Evolutionary conservation across 805 yeast genomes (phyloP), one percentile per base, ranked within the genome.

Genomic region (Torulaspora microellipsoides): DNA sequence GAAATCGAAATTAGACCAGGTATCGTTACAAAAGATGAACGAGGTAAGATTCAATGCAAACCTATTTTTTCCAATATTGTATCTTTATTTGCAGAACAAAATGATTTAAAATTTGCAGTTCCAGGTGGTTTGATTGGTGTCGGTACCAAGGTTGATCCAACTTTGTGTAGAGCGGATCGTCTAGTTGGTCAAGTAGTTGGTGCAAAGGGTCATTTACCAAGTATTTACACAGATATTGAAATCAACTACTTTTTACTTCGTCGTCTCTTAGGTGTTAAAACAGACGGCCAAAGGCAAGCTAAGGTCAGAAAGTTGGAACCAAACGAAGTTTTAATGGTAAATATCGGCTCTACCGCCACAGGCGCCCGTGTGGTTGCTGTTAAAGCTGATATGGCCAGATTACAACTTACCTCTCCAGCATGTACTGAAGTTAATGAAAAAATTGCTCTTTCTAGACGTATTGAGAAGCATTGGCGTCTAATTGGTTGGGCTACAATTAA

Each of bases 41-140:
- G 77, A 52, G 80, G 80, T 50, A 86, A 85, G 68, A 86, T 91
- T 59, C 95, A 85, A 73, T 90, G 97, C 76, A 85, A 84, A 67
- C 97, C 98, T 36, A 91, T 93, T 62, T 87, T 85, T 73, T 89
- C 97, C 44, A 83, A 88, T 61, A 88, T 93, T 63, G 93, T 88
- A 40, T 85, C 98, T 11, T 75, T 93, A 56, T 91, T 90, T 66
- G 98, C 99, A 47, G 99, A 93, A 71, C 90, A 93, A 71, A 95
- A 93, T 62, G 96, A 90, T 67, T 80, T 93, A 69, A 93, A 93
- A 68, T 93, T 91, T 62, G 99, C 99, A 46, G 99, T 93, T 60
- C 99, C 99, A 36, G 99, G 99, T 82, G 99, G 99, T 52, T 79
- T 93, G 66, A 95, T 93, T 60, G 99, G 99, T 80, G 97, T 93